Evolutionary conservation across 805 yeast genomes (phyloP), one percentile per base, ranked within the genome.

Genomic region (Candida incommunis): DNA sequence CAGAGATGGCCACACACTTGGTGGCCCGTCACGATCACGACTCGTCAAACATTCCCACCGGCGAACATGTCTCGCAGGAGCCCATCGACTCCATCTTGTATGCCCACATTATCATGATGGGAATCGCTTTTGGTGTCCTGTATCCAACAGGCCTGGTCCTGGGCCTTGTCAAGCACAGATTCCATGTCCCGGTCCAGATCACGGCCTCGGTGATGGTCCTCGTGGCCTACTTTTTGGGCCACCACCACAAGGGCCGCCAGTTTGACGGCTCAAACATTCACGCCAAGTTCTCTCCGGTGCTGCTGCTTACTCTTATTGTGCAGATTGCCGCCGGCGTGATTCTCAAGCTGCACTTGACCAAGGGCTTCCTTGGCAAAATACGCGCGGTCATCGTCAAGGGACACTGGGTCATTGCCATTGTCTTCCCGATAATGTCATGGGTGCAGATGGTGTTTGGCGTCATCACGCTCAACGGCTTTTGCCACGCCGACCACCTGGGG

Each of bases 401-500:
- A 11, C 69, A 65, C 46, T 46, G 51, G 31, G 48, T 59, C 2
- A 49, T 60, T 5, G 61, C 66, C 3, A 45, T 60, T n/a, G 40
- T 57, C 26, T 63, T 67, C 50, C 71, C 72, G 4, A 50, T 66
- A 4, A 50, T 66, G 23, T 92, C 94, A 5, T 85, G 94, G 82
- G 80, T 87, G 7, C 78, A 84, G 51, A 72, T 75, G 25, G 78
- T 87, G 43, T 64, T 90, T 65, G 90, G 94, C 0, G 85, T 90
- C 3, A 80, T 84, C 41, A 82, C 95, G 1, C 58, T 87, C 50
- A 75, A 85, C 51, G 96, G 95, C 2, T 90, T 87, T 62, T 90
- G 97, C 63, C 78, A 85, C 53, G 82, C 73, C 3, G 69, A 61
- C 27, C 92, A 84, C 55, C 78, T 94, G 0, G 97, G 97, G 22